Conservation (phyloP, 306 rosid genomes). For the Pterocarpus macrocarpus region DNA sequence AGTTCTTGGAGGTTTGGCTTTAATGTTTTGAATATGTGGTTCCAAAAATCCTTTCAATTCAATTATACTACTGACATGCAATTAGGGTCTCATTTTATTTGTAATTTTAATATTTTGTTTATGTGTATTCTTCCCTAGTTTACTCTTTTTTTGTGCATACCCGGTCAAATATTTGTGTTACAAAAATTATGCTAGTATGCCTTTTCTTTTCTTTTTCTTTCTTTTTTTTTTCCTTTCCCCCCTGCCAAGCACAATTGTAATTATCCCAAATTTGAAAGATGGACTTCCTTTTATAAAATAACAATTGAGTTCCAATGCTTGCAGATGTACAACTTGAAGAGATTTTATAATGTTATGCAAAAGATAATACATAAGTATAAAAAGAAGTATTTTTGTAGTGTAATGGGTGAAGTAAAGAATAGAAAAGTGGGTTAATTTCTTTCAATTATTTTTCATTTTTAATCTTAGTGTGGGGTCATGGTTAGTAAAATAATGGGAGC, state of each 20-base stretch:
- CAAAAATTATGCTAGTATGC: slow-evolving; percentile 13
- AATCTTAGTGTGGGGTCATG: too few species aligned
- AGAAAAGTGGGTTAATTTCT: too few species aligned
- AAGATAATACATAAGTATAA: too few species aligned
- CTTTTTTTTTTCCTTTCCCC: not conserved
- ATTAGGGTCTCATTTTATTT: not conserved
- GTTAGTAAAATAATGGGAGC: too few species aligned
- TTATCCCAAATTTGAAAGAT: slow-evolving; percentile 14
- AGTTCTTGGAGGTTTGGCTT: slow-evolving; percentile 28
- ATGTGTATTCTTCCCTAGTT: not conserved
- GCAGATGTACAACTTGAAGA: slow-evolving; percentile 2
- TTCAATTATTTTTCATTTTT: too few species aligned
- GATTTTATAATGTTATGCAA: not conserved
- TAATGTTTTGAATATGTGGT: slow-evolving; percentile 31
- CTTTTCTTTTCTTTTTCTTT: not conserved
- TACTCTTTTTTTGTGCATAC: slow-evolving; percentile 17
- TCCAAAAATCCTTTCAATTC: not conserved
- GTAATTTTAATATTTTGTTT: not conserved
- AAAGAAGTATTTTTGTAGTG: too few species aligned
- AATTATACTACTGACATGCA: not conserved
- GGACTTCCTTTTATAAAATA: not conserved
- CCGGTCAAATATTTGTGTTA: not conserved
- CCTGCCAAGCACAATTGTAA: not conserved
- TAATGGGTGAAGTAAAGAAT: too few species aligned
- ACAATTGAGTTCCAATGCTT: slow-evolving; percentile 13